phyloP scores from a whole-genome alignment of 495 filamentous ascomycete species.

The Tetracladium setigerum region DNA sequence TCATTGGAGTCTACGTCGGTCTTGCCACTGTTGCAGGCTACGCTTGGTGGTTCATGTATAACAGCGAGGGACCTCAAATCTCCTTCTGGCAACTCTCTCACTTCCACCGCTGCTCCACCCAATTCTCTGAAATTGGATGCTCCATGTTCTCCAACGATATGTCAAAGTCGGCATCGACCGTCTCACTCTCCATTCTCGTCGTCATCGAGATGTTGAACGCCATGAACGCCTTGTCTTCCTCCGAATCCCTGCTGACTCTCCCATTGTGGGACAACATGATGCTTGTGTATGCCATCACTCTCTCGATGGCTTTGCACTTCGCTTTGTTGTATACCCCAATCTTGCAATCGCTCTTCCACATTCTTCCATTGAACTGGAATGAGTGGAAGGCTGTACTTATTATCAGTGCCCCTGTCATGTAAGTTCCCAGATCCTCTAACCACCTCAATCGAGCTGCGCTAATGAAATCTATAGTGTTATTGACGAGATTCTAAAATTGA shows the following conservation, averaged over 20 bases:
- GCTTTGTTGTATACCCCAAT: conserved; percentile 87
- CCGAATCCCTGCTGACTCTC: conserved; percentile 88
- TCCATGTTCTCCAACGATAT: conserved; percentile 88
- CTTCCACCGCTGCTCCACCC: conserved; percentile 84
- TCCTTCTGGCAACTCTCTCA: conserved; percentile 86
- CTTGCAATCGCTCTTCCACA: conserved; percentile 83
- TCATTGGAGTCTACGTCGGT: conserved; percentile 93
- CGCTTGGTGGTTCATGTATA: conserved; percentile 99
- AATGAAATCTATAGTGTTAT: conserved; percentile 56
- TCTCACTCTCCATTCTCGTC: conserved; percentile 84
- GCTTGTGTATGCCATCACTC: conserved; percentile 84
- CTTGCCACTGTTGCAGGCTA: conserved; percentile 94
- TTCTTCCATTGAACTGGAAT: conserved; percentile 76
- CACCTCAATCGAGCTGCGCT: conserved; percentile 21
- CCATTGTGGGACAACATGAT: conserved; percentile 96
- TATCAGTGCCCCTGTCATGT: conserved; percentile 92
- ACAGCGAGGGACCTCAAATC: conserved; percentile 86
- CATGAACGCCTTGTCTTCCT: conserved; percentile 95
- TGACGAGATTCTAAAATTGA: conserved; percentile 79
- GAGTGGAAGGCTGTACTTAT: conserved; percentile 92
- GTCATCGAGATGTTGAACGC: conserved; percentile 99
- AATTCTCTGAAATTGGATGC: conserved; percentile 90
- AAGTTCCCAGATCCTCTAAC: conserved; percentile 34
- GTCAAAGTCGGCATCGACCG: conserved; percentile 88
- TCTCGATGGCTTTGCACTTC: conserved; percentile 97